These are phyloP conservation scores for Tricholomella constricta DNA, from an alignment of 768 basidiomycete species.

Conservation along the genomic window DNA sequence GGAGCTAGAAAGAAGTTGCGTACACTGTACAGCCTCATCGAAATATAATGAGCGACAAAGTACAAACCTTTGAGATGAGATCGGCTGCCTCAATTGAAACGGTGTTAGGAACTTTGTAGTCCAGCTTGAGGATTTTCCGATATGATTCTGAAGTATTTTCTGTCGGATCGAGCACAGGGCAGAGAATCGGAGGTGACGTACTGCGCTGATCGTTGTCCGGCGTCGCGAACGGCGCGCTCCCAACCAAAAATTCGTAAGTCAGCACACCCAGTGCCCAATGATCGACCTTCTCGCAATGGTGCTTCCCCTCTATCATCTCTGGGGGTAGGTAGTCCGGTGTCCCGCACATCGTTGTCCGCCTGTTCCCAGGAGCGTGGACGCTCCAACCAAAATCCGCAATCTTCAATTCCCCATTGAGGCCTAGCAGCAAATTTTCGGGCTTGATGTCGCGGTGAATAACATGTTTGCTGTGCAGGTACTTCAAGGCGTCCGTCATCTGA, in stretches of 20 bases:
- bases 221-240: conserved; percentile 81
- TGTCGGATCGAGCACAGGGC: neutral
- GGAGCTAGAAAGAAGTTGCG: conserved; percentile 54
- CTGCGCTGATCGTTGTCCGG: conserved; percentile 74
- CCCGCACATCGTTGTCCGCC: conserved; percentile 89
- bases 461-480: conserved; percentile 93
- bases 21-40: too few species aligned
- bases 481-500: conserved; percentile 96
- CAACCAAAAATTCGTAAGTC: conserved; percentile 90
- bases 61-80: conserved; percentile 57
- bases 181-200: conserved; percentile 34
- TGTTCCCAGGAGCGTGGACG: conserved; percentile 90
- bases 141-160: conserved; percentile 69
- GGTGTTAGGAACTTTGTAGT: conserved; percentile 62
- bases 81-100: conserved; percentile 69
- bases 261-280: conserved; percentile 96
- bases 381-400: conserved; percentile 99
- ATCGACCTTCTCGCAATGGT: conserved; percentile 88
- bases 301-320: conserved; percentile 94
- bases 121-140: conserved; percentile 84
- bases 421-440: conserved; percentile 94
- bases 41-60: neutral
- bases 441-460: conserved; percentile 99
- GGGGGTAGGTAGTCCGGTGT: conserved; percentile 97
- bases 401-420: conserved; percentile 95